Conservation (phyloP, 129 eudicot genomes). For the Artemisia annua region DNA sequence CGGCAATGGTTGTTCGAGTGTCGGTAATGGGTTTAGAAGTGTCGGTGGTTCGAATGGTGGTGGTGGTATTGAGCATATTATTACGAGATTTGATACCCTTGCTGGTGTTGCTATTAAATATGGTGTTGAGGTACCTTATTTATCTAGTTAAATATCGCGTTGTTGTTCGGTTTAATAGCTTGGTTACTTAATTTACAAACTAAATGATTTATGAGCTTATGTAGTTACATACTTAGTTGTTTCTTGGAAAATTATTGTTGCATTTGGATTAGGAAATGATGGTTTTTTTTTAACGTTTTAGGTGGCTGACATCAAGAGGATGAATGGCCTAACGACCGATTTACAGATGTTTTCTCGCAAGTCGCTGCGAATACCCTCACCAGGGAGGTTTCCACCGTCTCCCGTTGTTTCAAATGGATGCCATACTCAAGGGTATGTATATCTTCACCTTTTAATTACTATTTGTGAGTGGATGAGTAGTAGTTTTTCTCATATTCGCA, state of each 20-base stretch:
- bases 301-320: conserved; percentile 88
- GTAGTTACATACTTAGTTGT: no score
- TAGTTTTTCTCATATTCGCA: neutral
- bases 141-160: no score
- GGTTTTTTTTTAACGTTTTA: conserved; percentile 7
- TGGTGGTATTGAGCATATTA: conserved; percentile 61
- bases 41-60: neutral
- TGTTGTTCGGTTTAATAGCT: no score
- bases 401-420: conserved; percentile 53
- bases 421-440: conserved; percentile 50
- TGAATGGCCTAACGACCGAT: conserved; percentile 79
- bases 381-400: conserved; percentile 92
- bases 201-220: no score
- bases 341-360: conserved; percentile 89
- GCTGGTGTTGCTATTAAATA: conserved; percentile 95
- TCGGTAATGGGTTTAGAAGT: conserved; percentile 20
- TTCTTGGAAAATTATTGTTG: no score
- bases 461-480: neutral
- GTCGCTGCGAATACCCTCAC: conserved; percentile 80
- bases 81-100: conserved; percentile 78
- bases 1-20: neutral
- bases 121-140: conserved; percentile 75
- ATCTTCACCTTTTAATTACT: neutral
- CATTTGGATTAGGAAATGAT: neutral
- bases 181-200: no score